Evolutionary conservation across 2,329 filamentous ascomycete genomes (phyloP).

Genomic region (Beauveria brongniartii): DNA sequence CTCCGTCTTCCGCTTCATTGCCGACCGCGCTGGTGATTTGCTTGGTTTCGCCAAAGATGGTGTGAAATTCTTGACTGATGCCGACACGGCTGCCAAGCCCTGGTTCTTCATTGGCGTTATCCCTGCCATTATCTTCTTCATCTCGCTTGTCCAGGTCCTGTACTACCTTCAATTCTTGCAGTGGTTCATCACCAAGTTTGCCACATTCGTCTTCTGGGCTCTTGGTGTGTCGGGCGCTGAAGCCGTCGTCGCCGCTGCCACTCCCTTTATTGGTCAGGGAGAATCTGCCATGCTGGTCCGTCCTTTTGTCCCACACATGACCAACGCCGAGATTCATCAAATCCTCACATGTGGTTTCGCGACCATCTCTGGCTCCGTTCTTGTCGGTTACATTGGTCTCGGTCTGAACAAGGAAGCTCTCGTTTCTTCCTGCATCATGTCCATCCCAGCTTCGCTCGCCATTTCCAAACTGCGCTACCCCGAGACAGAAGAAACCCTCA

Average conservation of each 20-base stretch:
- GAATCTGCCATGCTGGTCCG: conserved; percentile 90
- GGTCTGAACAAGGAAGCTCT: conserved; percentile 79
- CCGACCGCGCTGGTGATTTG: conserved; percentile 62
- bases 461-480: conserved; percentile 86
- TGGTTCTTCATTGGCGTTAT: conserved; percentile 75
- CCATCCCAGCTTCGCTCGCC: conserved; percentile 82
- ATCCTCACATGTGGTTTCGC: conserved; percentile 90
- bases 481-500: conserved; percentile 79
- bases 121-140: conserved; percentile 95
- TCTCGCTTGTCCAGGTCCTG: conserved; percentile 79
- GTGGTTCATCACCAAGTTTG: conserved; percentile 85
- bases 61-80: conserved; percentile 54
- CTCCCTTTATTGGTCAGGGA: conserved; percentile 89
- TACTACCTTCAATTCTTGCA: conserved; percentile 76
- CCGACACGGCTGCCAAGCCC: conserved; percentile 34
- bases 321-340: conserved; percentile 81
- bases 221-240: conserved; percentile 84
- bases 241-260: conserved; percentile 87
- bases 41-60: conserved; percentile 70
- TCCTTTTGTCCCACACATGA: conserved; percentile 79
- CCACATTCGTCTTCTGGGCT: conserved; percentile 84
- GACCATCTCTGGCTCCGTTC: conserved; percentile 80
- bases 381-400: conserved; percentile 78
- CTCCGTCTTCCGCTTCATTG: conserved; percentile 89
- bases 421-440: conserved; percentile 91